Base-by-base conservation (phyloP, 306 rosid species). In the Cicer bijugum region DNA sequence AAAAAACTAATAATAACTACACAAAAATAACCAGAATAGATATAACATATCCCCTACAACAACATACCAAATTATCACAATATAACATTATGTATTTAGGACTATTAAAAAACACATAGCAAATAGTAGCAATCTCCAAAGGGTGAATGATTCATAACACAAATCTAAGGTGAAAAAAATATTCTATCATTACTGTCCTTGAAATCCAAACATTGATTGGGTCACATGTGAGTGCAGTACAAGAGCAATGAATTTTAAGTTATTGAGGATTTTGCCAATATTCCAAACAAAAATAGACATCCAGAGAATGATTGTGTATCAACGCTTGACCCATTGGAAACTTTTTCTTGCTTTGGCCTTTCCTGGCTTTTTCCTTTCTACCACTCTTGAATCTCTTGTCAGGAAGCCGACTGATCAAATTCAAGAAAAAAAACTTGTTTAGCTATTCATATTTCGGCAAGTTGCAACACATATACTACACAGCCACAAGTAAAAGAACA, bases 321-420 rank as follows among this genome's bases (percentile, higher is more conserved):
- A 94, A 82, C 99, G 96, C 82, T 94, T 94, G 84, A 94, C 97
- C 99, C 99, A 94, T 82, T 94, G 99, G 91, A 83, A 91, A 84
- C 97, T 91, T 84, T 88, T 94, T 74, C 99, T 89, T 86, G 99
- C 99, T 86, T 89, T 91, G 16, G 99, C 99, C 63, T 89, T 91
- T 74, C 97, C 99, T 0, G 99, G 97, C 67, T 94, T 94, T 75
- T 94, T 94, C 92, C 99, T 88, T 85, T 94, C 99, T 20, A 94
- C 99, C 67, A 86, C 96, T 44, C 97, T 84, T 12, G 97, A 42
- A 55, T 94, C 97, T 82, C 99, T 89, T 8, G 99, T 94, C 85
- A 94, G 78, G 93, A 94, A 91, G 77, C 96, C 99, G 68, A 78
- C 99, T 94, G 90, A 28, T 75, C 75, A 76, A 60, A 77, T 64